Percentiles rank a stretch among this genome's conserved stretches.
Conservation (phyloP, 2,329 filamentous ascomycete species). For the Lachnellula arida region DNA sequence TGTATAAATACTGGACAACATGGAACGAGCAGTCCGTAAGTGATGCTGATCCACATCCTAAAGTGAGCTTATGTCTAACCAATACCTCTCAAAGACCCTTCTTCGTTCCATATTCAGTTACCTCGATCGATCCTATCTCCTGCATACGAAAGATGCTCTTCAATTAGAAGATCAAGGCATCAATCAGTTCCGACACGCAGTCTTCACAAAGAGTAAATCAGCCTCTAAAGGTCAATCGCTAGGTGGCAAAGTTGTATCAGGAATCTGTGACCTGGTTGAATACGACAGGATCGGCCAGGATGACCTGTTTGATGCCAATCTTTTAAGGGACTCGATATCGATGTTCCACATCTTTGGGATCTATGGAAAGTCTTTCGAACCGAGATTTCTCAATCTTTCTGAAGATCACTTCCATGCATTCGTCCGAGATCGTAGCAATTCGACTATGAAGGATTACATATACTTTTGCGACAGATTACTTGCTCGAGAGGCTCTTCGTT, state of each 20-base stretch:
- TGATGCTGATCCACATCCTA: background rate
- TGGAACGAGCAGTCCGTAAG: constrained; percentile 77
- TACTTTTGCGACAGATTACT: constrained; percentile 64
- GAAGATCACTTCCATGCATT: constrained; percentile 64
- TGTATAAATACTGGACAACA: constrained; percentile 59
- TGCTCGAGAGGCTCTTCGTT: constrained; percentile 66
- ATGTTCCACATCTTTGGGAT: constrained; percentile 83
- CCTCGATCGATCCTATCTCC: constrained; percentile 82
- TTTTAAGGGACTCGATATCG: constrained; percentile 71
- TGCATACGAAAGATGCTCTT: constrained; percentile 63
- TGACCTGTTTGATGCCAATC: constrained; percentile 51
- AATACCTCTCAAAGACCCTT: constrained; percentile 48
- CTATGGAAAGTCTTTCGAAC: constrained; percentile 77
- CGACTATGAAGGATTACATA: constrained; percentile 71
- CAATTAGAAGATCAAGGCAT: constrained; percentile 81
- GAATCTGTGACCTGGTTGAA: constrained; percentile 72
- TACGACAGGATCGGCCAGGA: constrained; percentile 59
- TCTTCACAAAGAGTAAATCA: constrained; percentile 34
- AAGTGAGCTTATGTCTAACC: constrained; percentile 4
- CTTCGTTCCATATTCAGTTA: constrained; percentile 91
- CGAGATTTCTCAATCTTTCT: constrained; percentile 64
- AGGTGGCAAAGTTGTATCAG: constrained; percentile 42
- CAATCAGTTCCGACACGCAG: constrained; percentile 63
- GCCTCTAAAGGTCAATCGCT: constrained; percentile 31
- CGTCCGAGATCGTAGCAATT: constrained; percentile 59